These are phyloP conservation scores for Nicotiana otophora DNA, from an alignment of 257 asterid species.

Conservation along the genomic window DNA sequence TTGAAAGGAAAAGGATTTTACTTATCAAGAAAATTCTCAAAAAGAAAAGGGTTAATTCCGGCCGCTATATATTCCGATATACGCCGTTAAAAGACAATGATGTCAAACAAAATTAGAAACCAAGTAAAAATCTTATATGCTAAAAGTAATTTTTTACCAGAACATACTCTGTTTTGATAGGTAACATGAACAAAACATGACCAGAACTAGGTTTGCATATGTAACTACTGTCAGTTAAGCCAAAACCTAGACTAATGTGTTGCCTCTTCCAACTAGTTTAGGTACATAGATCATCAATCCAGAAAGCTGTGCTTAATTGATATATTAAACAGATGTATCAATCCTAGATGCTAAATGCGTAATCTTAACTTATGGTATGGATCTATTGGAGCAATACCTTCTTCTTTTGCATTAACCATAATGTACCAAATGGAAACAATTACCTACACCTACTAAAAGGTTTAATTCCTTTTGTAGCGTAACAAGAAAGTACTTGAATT, in stretches of 20 bases:
- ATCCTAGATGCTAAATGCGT: background rate
- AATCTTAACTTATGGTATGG: background rate
- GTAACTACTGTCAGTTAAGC: background rate
- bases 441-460: background rate
- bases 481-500: conserved; percentile 7
- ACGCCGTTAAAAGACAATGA: background rate
- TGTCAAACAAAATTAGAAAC: background rate
- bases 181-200: background rate
- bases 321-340: background rate
- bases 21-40: background rate
- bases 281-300: background rate
- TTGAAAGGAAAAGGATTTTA: background rate
- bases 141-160: background rate
- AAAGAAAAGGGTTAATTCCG: background rate
- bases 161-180: background rate
- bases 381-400: background rate
- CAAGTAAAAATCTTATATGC: background rate
- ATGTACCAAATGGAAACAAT: background rate
- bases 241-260: background rate
- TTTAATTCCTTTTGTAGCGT: background rate
- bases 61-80: background rate
- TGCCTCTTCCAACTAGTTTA: conserved; percentile 5
- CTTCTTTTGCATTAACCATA: background rate
- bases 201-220: background rate
- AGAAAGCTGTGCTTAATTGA: background rate